Base-by-base conservation (phyloP, 176 grass and related monocot genomes). In the Themeda triandra region DNA sequence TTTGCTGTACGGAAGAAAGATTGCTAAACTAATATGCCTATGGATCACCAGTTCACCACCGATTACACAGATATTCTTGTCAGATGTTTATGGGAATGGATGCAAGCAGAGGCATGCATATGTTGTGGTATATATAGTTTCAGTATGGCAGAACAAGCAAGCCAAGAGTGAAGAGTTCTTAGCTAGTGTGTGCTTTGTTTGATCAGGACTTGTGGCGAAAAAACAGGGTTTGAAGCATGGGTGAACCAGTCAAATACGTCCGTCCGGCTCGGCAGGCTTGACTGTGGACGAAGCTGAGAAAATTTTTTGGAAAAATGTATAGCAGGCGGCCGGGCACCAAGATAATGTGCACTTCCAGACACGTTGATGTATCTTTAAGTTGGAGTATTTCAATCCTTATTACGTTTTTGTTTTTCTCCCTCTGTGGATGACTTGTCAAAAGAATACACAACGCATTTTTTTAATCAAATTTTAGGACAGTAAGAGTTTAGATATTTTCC, bases 71-170 rank as follows among this genome's bases (percentile, higher is more conserved):
- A 18, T 32, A 9, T 49, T 19, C 8, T 44, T 4, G 58, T 40
- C 28, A 23, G 40, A n/a, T 86, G 35, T 27, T 25, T 42, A 29
- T 59, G 23, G 51, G 18, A 24, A 27, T 66, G 14, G 14, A 56
- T 56, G 28, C 45, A 25, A 3, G 33, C 32, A 19, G 48, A 60
- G 5, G 5, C 19, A 28, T 49, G 29, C 7, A n/a, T n/a, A 10
- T 25, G 21, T n/a, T n/a, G n/a, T 8, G 21, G 51, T 28, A 68
- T 87, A 69, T 82, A 77, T 87, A 87, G 31, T 36, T 6, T 35
- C 2, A 36, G 73, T 36, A 21, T 28, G 37, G 11, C 11, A 13
- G 32, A 41, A 13, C 59, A 28, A 28, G 24, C 12, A 63, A 28
- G 25, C 59, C 30, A 67, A 32, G 44, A 13, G 23, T 2, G 71